phyloP scores from a whole-genome alignment of 108 stramenopile genomes.

The Fistulifera solaris region DNA sequence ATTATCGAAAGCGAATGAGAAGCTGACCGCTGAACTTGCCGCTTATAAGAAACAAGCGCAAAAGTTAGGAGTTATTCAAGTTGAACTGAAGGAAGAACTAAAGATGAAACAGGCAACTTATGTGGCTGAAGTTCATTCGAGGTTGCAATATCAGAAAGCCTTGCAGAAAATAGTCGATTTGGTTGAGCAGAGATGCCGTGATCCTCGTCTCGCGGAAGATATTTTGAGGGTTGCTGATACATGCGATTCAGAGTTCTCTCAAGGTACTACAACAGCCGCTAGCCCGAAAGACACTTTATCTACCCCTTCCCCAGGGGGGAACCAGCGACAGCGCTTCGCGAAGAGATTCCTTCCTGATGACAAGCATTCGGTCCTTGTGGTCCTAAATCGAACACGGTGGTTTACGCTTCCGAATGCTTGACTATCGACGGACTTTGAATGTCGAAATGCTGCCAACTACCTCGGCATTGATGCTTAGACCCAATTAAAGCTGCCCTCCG shows the following conservation, averaged over 20 bases:
- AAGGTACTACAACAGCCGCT: neutral
- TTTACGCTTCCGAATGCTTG: neutral
- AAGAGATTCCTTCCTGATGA: slow-evolving; percentile 2
- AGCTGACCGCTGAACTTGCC: slow-evolving; percentile 30
- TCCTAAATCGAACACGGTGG: neutral
- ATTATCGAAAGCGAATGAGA: slow-evolving; percentile 34
- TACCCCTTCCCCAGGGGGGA: neutral
- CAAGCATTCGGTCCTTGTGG: slow-evolving; percentile 9
- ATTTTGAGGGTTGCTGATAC: slow-evolving; percentile 37
- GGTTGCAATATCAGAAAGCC: slow-evolving; percentile 43
- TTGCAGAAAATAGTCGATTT: slow-evolving; percentile 37
- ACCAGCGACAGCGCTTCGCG: neutral
- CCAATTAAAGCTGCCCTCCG: too few relatives aligned
- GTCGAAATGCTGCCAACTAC: too few relatives aligned
- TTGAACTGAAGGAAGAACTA: slow-evolving; percentile 58
- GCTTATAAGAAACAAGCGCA: slow-evolving; percentile 26
- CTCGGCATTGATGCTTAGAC: too few relatives aligned
- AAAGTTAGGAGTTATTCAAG: slow-evolving; percentile 25
- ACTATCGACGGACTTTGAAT: too few relatives aligned
- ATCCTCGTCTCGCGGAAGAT: slow-evolving; percentile 42
- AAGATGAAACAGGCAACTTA: slow-evolving; percentile 65
- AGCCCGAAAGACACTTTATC: neutral
- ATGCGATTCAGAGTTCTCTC: slow-evolving; percentile 27
- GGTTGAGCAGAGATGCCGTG: slow-evolving; percentile 40
- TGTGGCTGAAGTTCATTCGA: slow-evolving; percentile 56